Evolutionary conservation across 345 rosid species (phyloP).

Genomic region (Eucalyptus albens): DNA sequence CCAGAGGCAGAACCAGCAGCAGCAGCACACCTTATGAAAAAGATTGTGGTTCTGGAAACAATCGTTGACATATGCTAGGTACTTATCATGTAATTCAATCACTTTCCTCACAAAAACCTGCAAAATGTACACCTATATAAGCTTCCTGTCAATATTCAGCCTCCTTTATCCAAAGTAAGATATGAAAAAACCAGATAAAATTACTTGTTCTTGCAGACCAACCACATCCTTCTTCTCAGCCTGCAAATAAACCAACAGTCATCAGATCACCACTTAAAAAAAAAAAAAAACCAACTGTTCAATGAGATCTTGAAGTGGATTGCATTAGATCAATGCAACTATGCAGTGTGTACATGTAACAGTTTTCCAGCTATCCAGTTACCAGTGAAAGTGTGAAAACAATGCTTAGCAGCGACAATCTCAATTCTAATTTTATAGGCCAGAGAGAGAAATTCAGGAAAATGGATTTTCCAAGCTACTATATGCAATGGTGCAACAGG

Average conservation of each 20-base stretch:
- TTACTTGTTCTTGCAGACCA: conserved; percentile 48
- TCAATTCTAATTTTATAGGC: neutral
- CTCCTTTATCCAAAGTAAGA: neutral
- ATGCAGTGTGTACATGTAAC: neutral
- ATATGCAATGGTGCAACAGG: neutral
- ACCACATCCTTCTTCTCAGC: conserved; percentile 17
- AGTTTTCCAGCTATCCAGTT: neutral
- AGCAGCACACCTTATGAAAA: conserved; percentile 52
- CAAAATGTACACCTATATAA: neutral
- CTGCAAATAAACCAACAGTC: neutral
- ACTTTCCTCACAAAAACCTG: conserved; percentile 61
- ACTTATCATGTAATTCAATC: conserved; percentile 64
- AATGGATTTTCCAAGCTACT: neutral
- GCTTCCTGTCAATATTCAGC: neutral
- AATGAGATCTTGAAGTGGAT: neutral
- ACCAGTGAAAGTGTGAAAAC: neutral
- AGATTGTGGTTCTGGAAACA: conserved; percentile 55
- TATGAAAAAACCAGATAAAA: neutral
- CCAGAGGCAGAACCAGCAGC: neutral
- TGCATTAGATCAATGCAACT: neutral
- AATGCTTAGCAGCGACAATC: neutral
- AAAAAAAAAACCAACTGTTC: neutral
- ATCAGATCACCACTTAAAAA: neutral
- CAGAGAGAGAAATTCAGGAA: neutral
- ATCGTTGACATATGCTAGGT: conserved; percentile 38